These are phyloP conservation scores for Podila verticillata DNA, from an alignment of 192 early-diverging fungal species.

Conservation along the genomic window DNA sequence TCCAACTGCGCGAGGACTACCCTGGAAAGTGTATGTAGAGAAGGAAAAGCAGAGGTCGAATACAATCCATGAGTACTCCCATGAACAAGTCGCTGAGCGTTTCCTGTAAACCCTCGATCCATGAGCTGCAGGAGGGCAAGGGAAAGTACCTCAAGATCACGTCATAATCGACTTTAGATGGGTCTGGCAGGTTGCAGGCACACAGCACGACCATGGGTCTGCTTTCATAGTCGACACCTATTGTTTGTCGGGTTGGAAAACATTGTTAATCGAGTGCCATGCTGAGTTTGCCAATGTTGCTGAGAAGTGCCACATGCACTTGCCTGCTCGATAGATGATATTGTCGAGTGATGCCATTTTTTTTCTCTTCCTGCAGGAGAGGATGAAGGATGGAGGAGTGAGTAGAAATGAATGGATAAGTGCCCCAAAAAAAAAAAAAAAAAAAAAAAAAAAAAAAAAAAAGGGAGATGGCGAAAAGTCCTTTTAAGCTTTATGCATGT, in stretches of 20 bases:
- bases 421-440: not conserved
- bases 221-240: slow-evolving; percentile 88
- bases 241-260: not conserved
- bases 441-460: not conserved
- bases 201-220: slow-evolving; percentile 85
- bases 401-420: not conserved
- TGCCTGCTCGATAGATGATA: slow-evolving; percentile 52
- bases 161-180: slow-evolving; percentile 85
- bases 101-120: too few relatives aligned
- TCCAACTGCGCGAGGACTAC: slow-evolving; percentile 71
- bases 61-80: too few relatives aligned
- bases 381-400: not conserved
- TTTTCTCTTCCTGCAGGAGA: too few relatives aligned
- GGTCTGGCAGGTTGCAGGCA: slow-evolving; percentile 89
- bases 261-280: not conserved
- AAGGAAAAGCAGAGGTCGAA: not conserved
- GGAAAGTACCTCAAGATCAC: slow-evolving; percentile 73
- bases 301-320: not conserved
- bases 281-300: not conserved
- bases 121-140: slow-evolving; percentile 17
- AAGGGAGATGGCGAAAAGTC: not conserved
- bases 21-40: slow-evolving; percentile 9
- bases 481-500: too few relatives aligned
- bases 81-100: too few relatives aligned
- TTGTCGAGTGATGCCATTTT: slow-evolving; percentile 41